Conservation (phyloP, 2,329 filamentous ascomycete genomes). For the Dryadomyces quercivorus region DNA sequence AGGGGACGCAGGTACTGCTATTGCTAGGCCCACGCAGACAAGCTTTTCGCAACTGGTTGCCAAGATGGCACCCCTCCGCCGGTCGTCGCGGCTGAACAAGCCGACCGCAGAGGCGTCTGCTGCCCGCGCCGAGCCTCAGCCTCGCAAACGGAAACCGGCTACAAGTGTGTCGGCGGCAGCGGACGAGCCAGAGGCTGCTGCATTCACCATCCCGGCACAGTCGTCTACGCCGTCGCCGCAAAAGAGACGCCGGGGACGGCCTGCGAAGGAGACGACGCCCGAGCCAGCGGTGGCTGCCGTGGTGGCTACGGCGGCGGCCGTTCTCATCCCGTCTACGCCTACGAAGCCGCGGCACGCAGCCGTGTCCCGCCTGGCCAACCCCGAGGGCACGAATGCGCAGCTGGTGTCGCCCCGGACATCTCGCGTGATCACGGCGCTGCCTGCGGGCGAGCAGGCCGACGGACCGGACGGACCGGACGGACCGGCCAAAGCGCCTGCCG, state of each 20-base stretch:
- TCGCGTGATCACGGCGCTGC: slow-evolving; percentile 32
- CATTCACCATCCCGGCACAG: background rate
- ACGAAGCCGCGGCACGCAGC: slow-evolving; percentile 26
- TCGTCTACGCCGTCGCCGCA: slow-evolving; percentile 15
- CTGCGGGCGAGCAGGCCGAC: too few relatives aligned
- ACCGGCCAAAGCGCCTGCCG: background rate
- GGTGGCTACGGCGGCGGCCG: too few relatives aligned
- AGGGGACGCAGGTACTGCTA: background rate
- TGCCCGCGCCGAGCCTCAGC: background rate
- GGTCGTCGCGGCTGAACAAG: slow-evolving; percentile 28
- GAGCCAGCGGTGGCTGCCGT: slow-evolving; percentile 30
- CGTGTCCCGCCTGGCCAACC: slow-evolving; percentile 46
- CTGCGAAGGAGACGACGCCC: background rate
- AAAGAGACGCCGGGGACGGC: background rate
- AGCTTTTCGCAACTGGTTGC: background rate
- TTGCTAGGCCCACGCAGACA: background rate
- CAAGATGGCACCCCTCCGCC: slow-evolving; percentile 17
- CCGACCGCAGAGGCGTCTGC: slow-evolving; percentile 3
- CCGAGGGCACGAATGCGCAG: slow-evolving; percentile 54
- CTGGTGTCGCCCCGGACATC: slow-evolving; percentile 62
- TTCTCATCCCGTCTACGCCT: slow-evolving; percentile 13
- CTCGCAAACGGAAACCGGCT: slow-evolving; percentile 18
- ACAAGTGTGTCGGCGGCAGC: background rate
- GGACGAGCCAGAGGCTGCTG: background rate
- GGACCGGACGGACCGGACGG: too few relatives aligned